Conservation (phyloP, 768 basidiomycete genomes). For the Boletus edulis region DNA sequence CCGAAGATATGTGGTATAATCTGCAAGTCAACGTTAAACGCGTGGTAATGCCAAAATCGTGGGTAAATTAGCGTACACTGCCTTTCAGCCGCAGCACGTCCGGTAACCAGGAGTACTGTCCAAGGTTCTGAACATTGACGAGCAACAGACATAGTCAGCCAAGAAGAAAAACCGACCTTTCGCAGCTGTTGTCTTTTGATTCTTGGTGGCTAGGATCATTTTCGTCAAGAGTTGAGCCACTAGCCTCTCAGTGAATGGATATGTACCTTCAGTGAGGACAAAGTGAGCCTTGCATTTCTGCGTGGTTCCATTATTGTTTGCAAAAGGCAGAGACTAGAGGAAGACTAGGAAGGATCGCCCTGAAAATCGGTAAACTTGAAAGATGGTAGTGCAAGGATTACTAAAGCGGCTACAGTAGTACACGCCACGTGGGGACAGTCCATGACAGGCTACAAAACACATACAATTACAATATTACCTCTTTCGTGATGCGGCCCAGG, state of each 20-base stretch:
- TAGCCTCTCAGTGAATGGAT: neutral
- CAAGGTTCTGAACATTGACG: neutral
- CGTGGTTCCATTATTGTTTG: slow-evolving; percentile 25
- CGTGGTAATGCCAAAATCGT: neutral
- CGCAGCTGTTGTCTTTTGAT: slow-evolving; percentile 53
- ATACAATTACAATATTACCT: slow-evolving; percentile 1
- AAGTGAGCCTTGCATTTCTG: slow-evolving; percentile 8
- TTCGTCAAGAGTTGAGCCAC: neutral
- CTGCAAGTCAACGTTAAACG: slow-evolving; percentile 33
- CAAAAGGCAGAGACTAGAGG: neutral
- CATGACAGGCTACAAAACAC: slow-evolving; percentile 3
- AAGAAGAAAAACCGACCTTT: slow-evolving; percentile 36
- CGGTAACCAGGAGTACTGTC: slow-evolving; percentile 84
- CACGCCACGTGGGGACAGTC: neutral
- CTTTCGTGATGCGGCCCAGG: neutral
- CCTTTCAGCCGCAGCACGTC: slow-evolving; percentile 84
- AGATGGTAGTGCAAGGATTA: too few relatives aligned
- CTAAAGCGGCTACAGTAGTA: neutral
- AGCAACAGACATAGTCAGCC: neutral
- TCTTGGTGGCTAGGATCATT: slow-evolving; percentile 33
- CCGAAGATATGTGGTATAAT: slow-evolving; percentile 72
- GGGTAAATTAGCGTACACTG: slow-evolving; percentile 50
- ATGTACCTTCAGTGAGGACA: slow-evolving; percentile 28
- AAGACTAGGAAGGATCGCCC: neutral
- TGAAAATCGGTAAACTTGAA: too few relatives aligned